Conservation (phyloP, 1,139 yeast genomes). For the Casaregolazyma lundiana region DNA sequence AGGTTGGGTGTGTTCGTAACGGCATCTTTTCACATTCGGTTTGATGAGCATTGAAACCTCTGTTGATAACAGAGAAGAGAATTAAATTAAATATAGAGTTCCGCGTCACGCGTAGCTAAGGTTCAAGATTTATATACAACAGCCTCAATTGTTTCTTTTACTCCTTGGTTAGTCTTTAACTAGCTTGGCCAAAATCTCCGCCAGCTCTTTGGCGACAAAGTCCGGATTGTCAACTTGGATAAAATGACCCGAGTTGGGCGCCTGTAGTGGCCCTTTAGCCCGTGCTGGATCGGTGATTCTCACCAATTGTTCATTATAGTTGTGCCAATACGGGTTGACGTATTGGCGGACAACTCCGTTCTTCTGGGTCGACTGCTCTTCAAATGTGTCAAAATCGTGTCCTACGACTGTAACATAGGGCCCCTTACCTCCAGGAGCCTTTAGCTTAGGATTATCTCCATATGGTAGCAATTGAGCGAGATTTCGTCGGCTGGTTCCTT, state of each 20-base stretch:
- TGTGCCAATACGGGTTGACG: neutral
- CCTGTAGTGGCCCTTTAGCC: neutral
- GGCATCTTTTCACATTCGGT: too few relatives aligned
- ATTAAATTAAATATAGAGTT: neutral
- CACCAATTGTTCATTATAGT: neutral
- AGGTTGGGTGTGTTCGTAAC: constrained; percentile 3
- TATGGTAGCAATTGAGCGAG: neutral
- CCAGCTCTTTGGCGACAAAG: constrained; percentile 2
- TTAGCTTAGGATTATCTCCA: neutral
- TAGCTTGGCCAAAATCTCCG: neutral
- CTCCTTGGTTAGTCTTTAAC: too few relatives aligned
- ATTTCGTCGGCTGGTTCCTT: neutral
- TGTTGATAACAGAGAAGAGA: neutral
- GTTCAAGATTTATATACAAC: too few relatives aligned
- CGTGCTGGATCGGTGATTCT: neutral
- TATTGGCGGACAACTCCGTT: neutral
- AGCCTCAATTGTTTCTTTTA: too few relatives aligned
- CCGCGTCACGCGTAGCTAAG: too few relatives aligned
- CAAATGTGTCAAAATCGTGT: neutral
- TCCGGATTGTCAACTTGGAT: neutral
- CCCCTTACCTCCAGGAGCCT: neutral
- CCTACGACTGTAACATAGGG: neutral
- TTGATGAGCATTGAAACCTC: too few relatives aligned
- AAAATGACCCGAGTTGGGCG: neutral
- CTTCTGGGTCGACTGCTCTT: neutral